A percentile compares a stretch with the other conserved stretches of the same genome.
Evolutionary conservation across 2,329 filamentous ascomycete genomes (phyloP).

Genomic region (Pestalotiopsis fici): DNA sequence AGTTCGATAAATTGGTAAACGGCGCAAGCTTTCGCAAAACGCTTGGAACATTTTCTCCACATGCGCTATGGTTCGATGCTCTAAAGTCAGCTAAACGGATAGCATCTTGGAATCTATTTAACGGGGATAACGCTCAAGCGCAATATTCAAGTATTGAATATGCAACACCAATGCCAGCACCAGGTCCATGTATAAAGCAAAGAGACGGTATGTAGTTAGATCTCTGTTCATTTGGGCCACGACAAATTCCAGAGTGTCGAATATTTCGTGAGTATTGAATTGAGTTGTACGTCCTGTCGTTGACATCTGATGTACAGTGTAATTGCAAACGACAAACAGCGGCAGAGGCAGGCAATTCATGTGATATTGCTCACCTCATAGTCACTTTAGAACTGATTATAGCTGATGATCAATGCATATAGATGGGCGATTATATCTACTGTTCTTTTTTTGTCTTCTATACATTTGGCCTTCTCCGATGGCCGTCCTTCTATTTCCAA

Average conservation of each 20-base stretch:
- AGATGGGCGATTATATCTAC: constrained; percentile 24
- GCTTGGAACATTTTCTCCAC: neutral
- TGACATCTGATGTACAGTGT: no score
- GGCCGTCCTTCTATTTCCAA: constrained; percentile 16
- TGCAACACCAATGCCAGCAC: neutral
- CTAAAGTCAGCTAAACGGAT: neutral
- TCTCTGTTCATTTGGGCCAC: no score
- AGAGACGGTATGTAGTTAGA: no score
- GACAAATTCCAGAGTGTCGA: no score
- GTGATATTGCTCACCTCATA: no score
- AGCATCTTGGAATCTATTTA: neutral
- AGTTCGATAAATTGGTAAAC: neutral
- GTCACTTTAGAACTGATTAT: neutral
- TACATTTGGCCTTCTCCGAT: constrained; percentile 9
- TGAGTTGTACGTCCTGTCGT: no score
- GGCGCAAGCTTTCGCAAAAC: neutral
- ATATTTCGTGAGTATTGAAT: no score
- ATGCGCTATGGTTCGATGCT: constrained; percentile 6
- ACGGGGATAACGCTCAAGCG: neutral
- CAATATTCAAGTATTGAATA: neutral
- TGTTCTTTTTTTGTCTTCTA: constrained; percentile 16
- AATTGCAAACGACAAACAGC: no score
- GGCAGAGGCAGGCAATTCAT: no score
- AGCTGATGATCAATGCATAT: neutral
- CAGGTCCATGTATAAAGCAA: no score